Conservation (phyloP, 495 filamentous ascomycete genomes). For the Lasiosphaeris hirsuta region DNA sequence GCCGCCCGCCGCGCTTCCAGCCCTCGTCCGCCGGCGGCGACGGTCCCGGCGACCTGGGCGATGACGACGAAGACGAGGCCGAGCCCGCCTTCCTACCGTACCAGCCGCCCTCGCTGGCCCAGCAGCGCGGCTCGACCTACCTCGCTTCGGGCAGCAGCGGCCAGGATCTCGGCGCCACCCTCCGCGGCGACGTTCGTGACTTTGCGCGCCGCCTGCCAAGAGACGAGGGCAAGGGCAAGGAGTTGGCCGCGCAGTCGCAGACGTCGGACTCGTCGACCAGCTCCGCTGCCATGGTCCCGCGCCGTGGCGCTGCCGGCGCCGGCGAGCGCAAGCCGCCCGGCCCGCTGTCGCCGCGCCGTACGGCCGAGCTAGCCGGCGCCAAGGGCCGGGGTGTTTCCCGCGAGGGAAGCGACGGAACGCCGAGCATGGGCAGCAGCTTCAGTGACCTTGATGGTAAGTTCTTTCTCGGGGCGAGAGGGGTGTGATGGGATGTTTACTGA, state of each 20-base stretch:
- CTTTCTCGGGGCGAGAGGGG: background rate
- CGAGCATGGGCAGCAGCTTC: conserved; percentile 97
- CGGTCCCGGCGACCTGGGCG: conserved; percentile 24
- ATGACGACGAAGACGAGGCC: conserved; percentile 54
- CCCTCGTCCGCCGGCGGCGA: conserved; percentile 19
- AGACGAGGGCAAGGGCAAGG: conserved; percentile 19
- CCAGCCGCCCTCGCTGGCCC: background rate
- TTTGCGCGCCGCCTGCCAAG: conserved; percentile 33
- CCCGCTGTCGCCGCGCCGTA: conserved; percentile 51
- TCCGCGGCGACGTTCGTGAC: conserved; percentile 50
- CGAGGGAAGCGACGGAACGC: conserved; percentile 79
- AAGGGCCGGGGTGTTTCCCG: conserved; percentile 49
- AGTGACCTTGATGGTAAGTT: conserved; percentile 87
- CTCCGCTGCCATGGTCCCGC: conserved; percentile 48
- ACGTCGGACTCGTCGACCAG: conserved; percentile 60
- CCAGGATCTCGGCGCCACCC: conserved; percentile 61
- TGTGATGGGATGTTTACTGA: background rate
- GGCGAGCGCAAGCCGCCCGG: conserved; percentile 11
- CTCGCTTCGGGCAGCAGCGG: conserved; percentile 14
- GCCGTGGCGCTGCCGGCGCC: background rate
- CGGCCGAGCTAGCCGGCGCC: conserved; percentile 51
- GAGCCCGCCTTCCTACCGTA: conserved; percentile 76
- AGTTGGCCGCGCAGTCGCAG: conserved; percentile 24
- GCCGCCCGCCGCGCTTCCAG: conserved; percentile 55
- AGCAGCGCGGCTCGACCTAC: conserved; percentile 3